These are phyloP conservation scores for Bocquillonia castaneifolia DNA, from an alignment of 441 rosid species.

Conservation along the genomic window DNA sequence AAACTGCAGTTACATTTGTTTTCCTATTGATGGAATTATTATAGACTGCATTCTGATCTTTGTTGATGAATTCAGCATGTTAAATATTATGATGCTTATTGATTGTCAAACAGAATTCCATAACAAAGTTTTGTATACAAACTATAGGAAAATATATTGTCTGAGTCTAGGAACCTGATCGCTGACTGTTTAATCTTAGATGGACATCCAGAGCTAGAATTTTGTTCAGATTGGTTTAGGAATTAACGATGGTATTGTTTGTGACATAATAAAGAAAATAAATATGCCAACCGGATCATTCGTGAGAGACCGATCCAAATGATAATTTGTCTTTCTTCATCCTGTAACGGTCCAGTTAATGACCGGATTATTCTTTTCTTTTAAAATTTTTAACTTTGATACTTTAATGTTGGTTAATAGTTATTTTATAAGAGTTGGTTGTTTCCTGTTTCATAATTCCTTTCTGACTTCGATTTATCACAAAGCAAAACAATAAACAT, in stretches of 20 bases:
- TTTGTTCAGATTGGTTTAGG: conserved; percentile 10
- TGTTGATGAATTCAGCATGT: not conserved
- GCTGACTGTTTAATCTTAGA: not conserved
- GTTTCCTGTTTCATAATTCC: not conserved
- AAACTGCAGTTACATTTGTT: not conserved
- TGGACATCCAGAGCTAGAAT: conserved; percentile 1
- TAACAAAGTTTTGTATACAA: not conserved
- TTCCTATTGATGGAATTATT: conserved; percentile 7
- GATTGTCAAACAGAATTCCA: not conserved
- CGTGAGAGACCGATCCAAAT: conserved; percentile 8
- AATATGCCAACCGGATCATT: not conserved
- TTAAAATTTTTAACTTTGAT: not conserved
- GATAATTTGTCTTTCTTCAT: not conserved
- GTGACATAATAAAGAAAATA: not conserved
- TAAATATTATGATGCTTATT: no score
- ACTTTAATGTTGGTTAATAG: not conserved
- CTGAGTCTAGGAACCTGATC: conserved; percentile 5
- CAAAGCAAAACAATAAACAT: not conserved
- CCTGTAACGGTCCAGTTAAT: conserved; percentile 4
- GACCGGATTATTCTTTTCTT: conserved; percentile 6
- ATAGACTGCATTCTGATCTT: conserved; percentile 9
- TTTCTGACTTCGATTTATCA: conserved; percentile 6
- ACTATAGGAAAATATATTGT: not conserved
- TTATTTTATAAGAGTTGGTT: not conserved
- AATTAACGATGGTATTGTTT: not conserved